Base-by-base conservation (phyloP, 1,284 basidiomycete genomes). In the Peniophora sp. region DNA sequence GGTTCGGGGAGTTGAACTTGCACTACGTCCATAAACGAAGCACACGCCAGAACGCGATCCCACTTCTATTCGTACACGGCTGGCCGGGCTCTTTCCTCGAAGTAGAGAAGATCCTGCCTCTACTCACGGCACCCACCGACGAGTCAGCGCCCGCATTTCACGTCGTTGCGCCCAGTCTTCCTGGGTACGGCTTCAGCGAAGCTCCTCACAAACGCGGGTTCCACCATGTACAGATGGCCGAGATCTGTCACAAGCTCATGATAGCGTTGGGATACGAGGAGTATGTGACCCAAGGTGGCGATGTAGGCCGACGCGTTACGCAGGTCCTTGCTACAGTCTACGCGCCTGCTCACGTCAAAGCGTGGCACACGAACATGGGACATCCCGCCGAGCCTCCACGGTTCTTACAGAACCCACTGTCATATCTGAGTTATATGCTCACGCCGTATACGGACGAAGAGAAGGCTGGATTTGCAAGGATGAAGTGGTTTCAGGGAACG, bases 41-140 rank as follows among this genome's bases (percentile, higher is more conserved):
- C 44, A 9, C 17, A 16, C 55, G 59, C 2, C 35, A 55, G 10
- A 59, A 63, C 34, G 74, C 75, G 0, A 72, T 76, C 34, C 74
- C 75, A 0, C 51, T 77, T 3, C 59, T 77, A n/a, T 76, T 71
- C 55, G 65, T 72, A 6, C 74, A 76, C 22, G 74, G 74, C 20
- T 76, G 81, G 81, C 80, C 81, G 0, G 79, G 81, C 27, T 68
- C 69, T 51, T 82, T 83, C 58, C 59, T 77, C 25, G 80, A 84
- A 64, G 72, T 71, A 16, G 63, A 65, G 47, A 83, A 79, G 62
- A 61, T 82, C 0, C 61, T 82, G 0, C 78, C 81, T 0, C 56
- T 80, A 1, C 63, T 83, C 50, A 68, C 67, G 0, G 59, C 65
- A 2, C 27, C 27, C 27, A 61, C 66, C 0, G 68, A 69, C 0